Conservation (phyloP, 169 alveolate species). For the Cryptosporidium andersoni region DNA sequence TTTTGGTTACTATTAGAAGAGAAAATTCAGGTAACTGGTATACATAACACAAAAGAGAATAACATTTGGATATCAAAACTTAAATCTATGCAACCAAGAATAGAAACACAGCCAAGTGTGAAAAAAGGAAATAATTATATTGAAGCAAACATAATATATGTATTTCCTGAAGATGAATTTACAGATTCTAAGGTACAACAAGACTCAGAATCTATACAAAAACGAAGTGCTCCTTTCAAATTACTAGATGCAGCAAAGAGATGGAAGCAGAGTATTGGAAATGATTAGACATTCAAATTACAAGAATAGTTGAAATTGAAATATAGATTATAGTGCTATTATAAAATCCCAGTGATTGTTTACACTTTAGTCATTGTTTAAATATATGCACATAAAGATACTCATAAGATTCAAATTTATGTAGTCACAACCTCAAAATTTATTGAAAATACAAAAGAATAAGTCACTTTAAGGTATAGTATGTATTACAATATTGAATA, state of each 20-base stretch:
- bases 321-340: no score
- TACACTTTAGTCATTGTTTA: no score
- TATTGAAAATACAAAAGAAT: no score
- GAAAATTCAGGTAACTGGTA: slow-evolving; percentile 1
- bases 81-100: slow-evolving; percentile 26
- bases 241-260: slow-evolving; percentile 50
- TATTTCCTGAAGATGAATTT: background rate
- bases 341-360: no score
- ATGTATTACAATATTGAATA: no score
- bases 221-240: slow-evolving; percentile 4
- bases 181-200: background rate
- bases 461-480: no score
- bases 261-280: slow-evolving; percentile 22
- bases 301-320: no score
- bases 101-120: background rate
- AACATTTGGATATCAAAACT: slow-evolving; percentile 17
- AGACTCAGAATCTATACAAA: background rate
- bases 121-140: slow-evolving; percentile 20
- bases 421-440: no score
- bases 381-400: no score
- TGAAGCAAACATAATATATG: slow-evolving; percentile 26
- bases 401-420: no score
- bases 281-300: background rate
- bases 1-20: slow-evolving; percentile 63
- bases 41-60: slow-evolving; percentile 6